Percentiles rank a stretch among this genome's conserved stretches.
phyloP scores from a whole-genome alignment of 805 yeast species.

The Candida khao-thaluensis region DNA sequence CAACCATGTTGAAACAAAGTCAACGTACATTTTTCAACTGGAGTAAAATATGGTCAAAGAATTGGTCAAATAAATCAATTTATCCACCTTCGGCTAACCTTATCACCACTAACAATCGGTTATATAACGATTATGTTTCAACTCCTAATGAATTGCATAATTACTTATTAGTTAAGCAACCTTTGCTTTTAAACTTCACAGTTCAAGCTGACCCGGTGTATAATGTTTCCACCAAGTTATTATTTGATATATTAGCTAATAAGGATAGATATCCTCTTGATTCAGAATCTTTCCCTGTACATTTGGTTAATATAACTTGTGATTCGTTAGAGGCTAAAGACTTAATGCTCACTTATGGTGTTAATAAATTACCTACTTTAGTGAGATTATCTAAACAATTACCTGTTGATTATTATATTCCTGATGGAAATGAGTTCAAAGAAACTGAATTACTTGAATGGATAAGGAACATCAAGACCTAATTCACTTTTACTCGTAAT shows the following conservation, averaged over 20 bases:
- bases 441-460: slow-evolving; percentile 33
- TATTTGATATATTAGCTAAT: slow-evolving; percentile 37
- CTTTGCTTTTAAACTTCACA: slow-evolving; percentile 72
- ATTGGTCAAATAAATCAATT: slow-evolving; percentile 13
- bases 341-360: slow-evolving; percentile 54
- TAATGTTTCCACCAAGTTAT: slow-evolving; percentile 59
- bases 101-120: slow-evolving; percentile 39
- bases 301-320: slow-evolving; percentile 69
- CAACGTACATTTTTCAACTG: slow-evolving; percentile 6
- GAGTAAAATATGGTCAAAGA: slow-evolving; percentile 2
- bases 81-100: slow-evolving; percentile 41
- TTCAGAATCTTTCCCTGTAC: slow-evolving; percentile 40
- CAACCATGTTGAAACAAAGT: slow-evolving; percentile 1
- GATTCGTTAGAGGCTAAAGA: slow-evolving; percentile 65
- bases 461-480: slow-evolving; percentile 11
- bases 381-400: slow-evolving; percentile 67
- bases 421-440: slow-evolving; percentile 15
- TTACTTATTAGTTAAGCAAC: slow-evolving; percentile 51
- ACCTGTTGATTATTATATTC: slow-evolving; percentile 38
- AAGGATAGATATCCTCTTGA: slow-evolving; percentile 37
- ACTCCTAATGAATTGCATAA: slow-evolving; percentile 60
- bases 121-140: slow-evolving; percentile 45
- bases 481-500: too few relatives aligned
- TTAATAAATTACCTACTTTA: slow-evolving; percentile 60
- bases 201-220: slow-evolving; percentile 61